Evolutionary conservation across 2,329 filamentous ascomycete genomes (phyloP).

Genomic region (Tolypocladium amazonense): DNA sequence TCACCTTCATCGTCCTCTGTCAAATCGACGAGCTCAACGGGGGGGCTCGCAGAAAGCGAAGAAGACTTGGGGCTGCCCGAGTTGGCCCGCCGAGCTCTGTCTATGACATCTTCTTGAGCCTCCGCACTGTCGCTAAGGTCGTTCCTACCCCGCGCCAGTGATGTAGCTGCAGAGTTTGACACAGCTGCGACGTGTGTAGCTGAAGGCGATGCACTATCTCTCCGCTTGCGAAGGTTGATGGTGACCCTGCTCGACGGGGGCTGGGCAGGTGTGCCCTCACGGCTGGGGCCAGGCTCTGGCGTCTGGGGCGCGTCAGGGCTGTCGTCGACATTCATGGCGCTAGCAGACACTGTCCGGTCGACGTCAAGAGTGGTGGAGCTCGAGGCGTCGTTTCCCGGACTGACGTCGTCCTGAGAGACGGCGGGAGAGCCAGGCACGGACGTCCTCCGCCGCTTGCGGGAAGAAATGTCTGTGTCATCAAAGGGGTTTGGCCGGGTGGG

Average conservation of each 20-base stretch:
- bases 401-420: slow-evolving; percentile 35
- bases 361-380: slow-evolving; percentile 20
- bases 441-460: slow-evolving; percentile 52
- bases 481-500: slow-evolving; percentile 55
- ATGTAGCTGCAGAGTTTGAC: not conserved
- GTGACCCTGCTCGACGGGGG: slow-evolving; percentile 48
- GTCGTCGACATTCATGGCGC: slow-evolving; percentile 25
- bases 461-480: slow-evolving; percentile 43
- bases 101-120: not conserved
- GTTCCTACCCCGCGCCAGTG: not conserved
- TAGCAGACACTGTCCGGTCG: slow-evolving; percentile 13
- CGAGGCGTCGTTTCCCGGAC: slow-evolving; percentile 19
- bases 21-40: slow-evolving; percentile 30
- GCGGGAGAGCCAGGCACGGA: slow-evolving; percentile 45
- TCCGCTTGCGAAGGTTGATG: slow-evolving; percentile 42
- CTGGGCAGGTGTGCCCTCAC: slow-evolving; percentile 19
- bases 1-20: slow-evolving; percentile 18
- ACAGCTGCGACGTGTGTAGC: not conserved
- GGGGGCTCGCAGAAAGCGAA: slow-evolving; percentile 22
- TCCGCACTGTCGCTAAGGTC: not conserved
- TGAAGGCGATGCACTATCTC: slow-evolving; percentile 1
- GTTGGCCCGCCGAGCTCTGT: not conserved
- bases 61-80: not conserved
- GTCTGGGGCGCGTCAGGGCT: slow-evolving; percentile 23
- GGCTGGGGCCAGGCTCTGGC: slow-evolving; percentile 22